Conservation (phyloP, 176 grass and related monocot genomes). For the Eremochloa ophiuroides region DNA sequence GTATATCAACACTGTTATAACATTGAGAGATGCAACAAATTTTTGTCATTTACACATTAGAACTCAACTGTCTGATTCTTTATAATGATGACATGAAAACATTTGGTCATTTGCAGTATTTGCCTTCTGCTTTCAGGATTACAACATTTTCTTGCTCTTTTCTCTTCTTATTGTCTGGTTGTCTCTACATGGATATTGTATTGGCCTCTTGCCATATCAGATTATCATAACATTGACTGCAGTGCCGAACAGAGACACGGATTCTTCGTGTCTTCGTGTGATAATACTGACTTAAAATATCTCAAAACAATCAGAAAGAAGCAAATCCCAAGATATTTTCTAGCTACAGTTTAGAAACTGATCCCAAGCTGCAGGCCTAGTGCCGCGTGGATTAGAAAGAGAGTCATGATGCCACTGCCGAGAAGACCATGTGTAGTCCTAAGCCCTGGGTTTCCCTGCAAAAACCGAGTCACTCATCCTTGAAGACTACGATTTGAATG, state of each 20-base stretch:
- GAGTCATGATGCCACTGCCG: constrained; percentile 89
- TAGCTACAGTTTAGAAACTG: constrained; percentile 42
- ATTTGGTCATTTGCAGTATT: background rate
- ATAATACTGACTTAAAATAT: background rate
- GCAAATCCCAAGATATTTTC: background rate
- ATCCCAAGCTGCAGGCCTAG: constrained; percentile 75
- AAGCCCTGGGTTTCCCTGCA: constrained; percentile 62
- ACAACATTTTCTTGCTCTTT: background rate
- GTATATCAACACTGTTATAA: background rate
- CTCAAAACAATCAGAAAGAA: constrained; percentile 4
- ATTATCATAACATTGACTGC: background rate
- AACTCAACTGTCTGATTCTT: background rate
- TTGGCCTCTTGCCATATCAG: background rate
- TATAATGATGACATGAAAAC: background rate
- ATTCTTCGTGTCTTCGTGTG: no score
- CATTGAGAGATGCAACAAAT: background rate
- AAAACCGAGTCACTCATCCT: background rate
- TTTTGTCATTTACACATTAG: background rate
- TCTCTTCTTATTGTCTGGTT: background rate
- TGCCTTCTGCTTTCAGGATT: background rate
- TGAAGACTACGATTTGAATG: background rate
- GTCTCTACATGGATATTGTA: background rate
- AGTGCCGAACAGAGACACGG: background rate
- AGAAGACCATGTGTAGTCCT: constrained; percentile 72
- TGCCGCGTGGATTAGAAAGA: constrained; percentile 80